Percentiles rank a stretch among this genome's conserved stretches.
phyloP scores from a whole-genome alignment of 1,284 basidiomycete species.

The Cystobasidiaceae sp. region DNA sequence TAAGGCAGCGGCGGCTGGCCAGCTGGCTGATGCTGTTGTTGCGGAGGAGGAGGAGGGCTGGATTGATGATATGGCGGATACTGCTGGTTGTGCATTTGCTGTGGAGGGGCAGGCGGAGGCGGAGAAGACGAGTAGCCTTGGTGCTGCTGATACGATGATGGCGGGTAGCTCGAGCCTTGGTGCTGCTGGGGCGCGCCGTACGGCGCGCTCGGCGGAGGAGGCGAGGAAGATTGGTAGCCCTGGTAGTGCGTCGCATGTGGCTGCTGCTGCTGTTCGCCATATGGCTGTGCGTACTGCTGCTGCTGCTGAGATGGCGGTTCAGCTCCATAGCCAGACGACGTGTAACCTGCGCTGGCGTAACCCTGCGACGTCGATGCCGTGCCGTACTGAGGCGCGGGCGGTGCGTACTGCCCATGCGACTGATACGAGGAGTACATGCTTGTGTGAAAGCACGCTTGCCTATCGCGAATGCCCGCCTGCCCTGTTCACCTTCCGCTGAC shows the following conservation, averaged over 20 bases:
- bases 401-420: too few relatives aligned
- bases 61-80: too few relatives aligned
- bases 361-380: too few relatives aligned
- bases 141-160: background rate
- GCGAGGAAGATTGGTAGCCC: background rate
- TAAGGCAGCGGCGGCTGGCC: background rate
- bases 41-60: slow-evolving; percentile 5
- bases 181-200: background rate
- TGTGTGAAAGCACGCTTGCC: too few relatives aligned
- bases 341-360: background rate
- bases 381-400: too few relatives aligned
- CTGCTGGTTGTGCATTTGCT: background rate
- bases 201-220: background rate
- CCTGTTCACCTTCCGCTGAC: too few relatives aligned
- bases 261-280: slow-evolving; percentile 8
- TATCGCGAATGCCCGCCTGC: too few relatives aligned
- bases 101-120: slow-evolving; percentile 15
- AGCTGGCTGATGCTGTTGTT: slow-evolving; percentile 15
- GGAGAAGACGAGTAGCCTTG: background rate
- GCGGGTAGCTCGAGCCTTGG: background rate
- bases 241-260: background rate
- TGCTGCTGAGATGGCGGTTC: too few relatives aligned
- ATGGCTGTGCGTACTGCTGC: background rate
- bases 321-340: too few relatives aligned
- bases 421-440: too few relatives aligned